These are phyloP conservation scores for Combretum micranthum DNA, from an alignment of 345 rosid genomes.

Conservation along the genomic window DNA sequence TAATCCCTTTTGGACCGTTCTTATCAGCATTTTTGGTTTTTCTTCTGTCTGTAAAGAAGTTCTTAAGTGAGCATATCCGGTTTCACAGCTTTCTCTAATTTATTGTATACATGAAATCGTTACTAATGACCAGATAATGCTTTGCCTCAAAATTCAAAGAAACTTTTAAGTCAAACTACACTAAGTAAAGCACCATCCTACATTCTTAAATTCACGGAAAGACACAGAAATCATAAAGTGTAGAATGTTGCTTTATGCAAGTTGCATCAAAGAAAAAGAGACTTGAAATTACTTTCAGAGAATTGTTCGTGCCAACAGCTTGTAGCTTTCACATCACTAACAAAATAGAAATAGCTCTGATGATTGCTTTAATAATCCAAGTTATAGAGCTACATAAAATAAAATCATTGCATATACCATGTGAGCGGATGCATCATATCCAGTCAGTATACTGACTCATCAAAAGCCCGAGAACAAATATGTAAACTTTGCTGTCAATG, in stretches of 20 bases:
- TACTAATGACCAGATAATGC: too few relatives aligned
- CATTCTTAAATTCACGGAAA: too few relatives aligned
- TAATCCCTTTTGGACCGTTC: slow-evolving; percentile 87
- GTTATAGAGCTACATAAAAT: background rate
- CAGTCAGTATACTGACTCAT: slow-evolving; percentile 97
- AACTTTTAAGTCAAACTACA: too few relatives aligned
- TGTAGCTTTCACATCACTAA: too few relatives aligned
- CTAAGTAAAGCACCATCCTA: too few relatives aligned
- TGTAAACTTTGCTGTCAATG: slow-evolving; percentile 54
- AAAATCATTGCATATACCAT: slow-evolving; percentile 46
- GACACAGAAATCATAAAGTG: background rate
- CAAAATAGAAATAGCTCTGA: too few relatives aligned
- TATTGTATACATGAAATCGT: too few relatives aligned
- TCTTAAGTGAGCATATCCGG: too few relatives aligned
- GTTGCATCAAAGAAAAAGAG: background rate
- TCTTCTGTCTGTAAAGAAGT: slow-evolving; percentile 75
- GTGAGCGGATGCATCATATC: slow-evolving; percentile 96
- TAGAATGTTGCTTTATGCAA: background rate
- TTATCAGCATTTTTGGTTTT: slow-evolving; percentile 78
- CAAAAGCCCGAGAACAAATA: slow-evolving; percentile 81
- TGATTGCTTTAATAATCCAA: background rate
- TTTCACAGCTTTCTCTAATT: too few relatives aligned
- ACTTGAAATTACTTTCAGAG: too few relatives aligned
- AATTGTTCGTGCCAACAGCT: too few relatives aligned
- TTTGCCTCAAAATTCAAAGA: too few relatives aligned